A percentile compares a stretch with the other conserved stretches of the same genome.
phyloP scores from a whole-genome alignment of 129 eudicot species.

The Artemisia tridentata region DNA sequence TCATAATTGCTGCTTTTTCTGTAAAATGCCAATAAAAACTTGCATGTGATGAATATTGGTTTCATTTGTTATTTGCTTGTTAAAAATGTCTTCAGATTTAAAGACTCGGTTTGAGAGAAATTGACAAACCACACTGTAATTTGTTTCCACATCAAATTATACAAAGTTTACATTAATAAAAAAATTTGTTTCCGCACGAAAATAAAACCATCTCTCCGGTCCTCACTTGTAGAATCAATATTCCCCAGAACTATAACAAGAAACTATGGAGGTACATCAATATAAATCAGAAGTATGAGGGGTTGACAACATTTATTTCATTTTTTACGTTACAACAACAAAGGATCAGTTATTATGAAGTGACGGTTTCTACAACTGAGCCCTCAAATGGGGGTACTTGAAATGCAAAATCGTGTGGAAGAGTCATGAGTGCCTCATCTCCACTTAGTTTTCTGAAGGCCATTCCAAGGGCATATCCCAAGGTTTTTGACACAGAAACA shows the following conservation, averaged over 20 bases:
- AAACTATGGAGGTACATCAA: slow-evolving; percentile 1
- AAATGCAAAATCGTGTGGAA: slow-evolving; percentile 70
- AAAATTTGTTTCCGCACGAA: not conserved
- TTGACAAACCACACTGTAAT: not conserved
- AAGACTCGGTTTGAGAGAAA: not conserved
- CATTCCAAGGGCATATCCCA: slow-evolving; percentile 82
- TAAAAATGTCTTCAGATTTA: not conserved
- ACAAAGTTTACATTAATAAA: not conserved
- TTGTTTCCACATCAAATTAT: not conserved
- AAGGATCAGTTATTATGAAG: not conserved
- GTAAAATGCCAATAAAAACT: too few species aligned
- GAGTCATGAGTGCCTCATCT: slow-evolving; percentile 53
- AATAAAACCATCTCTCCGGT: not conserved
- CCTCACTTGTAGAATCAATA: slow-evolving; percentile 1
- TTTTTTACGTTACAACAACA: slow-evolving; percentile 8
- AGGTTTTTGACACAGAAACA: slow-evolving; percentile 68
- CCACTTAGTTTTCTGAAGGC: slow-evolving; percentile 57
- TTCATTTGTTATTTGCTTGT: too few species aligned
- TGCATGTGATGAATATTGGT: too few species aligned
- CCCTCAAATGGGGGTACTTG: slow-evolving; percentile 29
- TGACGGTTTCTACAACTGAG: slow-evolving; percentile 16
- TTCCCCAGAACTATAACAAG: not conserved
- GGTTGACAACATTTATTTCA: slow-evolving; percentile 21
- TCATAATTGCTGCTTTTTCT: too few species aligned
- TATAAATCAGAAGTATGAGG: not conserved